Percentiles rank a stretch among this genome's conserved stretches.
Evolutionary conservation across 2,329 filamentous ascomycete species (phyloP).

Genomic region (Aspergillus jensenii): DNA sequence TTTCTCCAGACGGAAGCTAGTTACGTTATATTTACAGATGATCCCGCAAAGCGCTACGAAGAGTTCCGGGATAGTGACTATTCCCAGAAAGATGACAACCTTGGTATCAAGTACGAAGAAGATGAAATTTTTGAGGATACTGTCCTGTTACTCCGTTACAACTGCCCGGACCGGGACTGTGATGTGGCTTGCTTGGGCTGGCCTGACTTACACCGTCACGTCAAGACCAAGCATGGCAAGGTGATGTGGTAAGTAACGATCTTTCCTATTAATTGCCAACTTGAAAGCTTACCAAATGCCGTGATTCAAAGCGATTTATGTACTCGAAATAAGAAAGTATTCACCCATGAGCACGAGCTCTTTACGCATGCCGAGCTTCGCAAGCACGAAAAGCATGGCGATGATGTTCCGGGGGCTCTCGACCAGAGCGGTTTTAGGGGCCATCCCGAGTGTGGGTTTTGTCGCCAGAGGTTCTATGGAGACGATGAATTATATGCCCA

Average conservation of each 20-base stretch:
- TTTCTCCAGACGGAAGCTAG: constrained; percentile 41
- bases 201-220: constrained; percentile 78
- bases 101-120: constrained; percentile 89
- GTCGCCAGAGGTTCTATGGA: constrained; percentile 87
- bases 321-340: constrained; percentile 93
- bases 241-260: constrained; percentile 67
- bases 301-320: constrained; percentile 67
- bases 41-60: constrained; percentile 76
- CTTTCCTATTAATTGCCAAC: background rate
- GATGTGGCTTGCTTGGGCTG: constrained; percentile 82
- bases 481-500: constrained; percentile 93
- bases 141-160: constrained; percentile 82
- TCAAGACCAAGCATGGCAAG: constrained; percentile 77
- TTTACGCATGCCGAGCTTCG: constrained; percentile 79
- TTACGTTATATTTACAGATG: constrained; percentile 90
- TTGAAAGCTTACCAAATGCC: constrained; percentile 13
- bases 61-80: constrained; percentile 77
- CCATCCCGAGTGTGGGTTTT: constrained; percentile 93
- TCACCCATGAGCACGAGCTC: constrained; percentile 95
- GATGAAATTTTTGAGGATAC: constrained; percentile 90
- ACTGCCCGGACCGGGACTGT: constrained; percentile 83
- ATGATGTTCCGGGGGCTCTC: constrained; percentile 82
- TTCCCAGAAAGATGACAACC: constrained; percentile 74
- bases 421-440: constrained; percentile 97
- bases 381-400: constrained; percentile 85